Evolutionary conservation across 164 flowering plant genomes (phyloP).

Genomic region (Stephania yunnanensis): DNA sequence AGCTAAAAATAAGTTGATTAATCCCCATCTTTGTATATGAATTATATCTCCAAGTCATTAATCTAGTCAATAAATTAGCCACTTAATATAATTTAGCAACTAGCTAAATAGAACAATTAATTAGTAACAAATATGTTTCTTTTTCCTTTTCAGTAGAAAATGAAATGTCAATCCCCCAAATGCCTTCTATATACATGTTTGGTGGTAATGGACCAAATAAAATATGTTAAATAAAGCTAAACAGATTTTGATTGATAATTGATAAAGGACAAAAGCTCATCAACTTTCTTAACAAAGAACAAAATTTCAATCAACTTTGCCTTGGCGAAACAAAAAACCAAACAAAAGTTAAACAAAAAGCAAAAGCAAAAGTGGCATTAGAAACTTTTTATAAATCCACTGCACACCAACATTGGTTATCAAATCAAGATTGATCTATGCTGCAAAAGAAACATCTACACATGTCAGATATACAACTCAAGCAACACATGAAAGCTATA

Average conservation of each 20-base stretch:
- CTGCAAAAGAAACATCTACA: background rate
- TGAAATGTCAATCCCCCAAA: too few relatives aligned
- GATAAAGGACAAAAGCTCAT: constrained; percentile 2
- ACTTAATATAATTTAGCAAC: background rate
- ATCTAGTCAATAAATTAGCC: background rate
- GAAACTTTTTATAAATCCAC: background rate
- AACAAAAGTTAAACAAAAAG: background rate
- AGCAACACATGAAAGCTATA: constrained; percentile 2
- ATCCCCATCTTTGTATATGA: too few relatives aligned
- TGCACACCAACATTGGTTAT: background rate
- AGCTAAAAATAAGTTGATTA: too few relatives aligned
- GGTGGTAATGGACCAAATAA: constrained; percentile 2
- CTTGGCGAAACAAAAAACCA: background rate
- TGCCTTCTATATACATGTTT: background rate
- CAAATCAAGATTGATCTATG: background rate
- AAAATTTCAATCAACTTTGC: constrained; percentile 1
- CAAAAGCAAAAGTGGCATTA: background rate
- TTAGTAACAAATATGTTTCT: too few relatives aligned
- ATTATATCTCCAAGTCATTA: background rate
- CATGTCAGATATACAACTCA: constrained; percentile 7
- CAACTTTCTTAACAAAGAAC: constrained; percentile 3
- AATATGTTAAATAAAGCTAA: background rate
- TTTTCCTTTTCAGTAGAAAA: too few relatives aligned
- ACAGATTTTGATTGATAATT: background rate
- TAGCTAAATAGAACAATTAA: background rate